Base-by-base conservation (phyloP, 2,329 filamentous ascomycete species). In the Clonostachys chloroleuca region DNA sequence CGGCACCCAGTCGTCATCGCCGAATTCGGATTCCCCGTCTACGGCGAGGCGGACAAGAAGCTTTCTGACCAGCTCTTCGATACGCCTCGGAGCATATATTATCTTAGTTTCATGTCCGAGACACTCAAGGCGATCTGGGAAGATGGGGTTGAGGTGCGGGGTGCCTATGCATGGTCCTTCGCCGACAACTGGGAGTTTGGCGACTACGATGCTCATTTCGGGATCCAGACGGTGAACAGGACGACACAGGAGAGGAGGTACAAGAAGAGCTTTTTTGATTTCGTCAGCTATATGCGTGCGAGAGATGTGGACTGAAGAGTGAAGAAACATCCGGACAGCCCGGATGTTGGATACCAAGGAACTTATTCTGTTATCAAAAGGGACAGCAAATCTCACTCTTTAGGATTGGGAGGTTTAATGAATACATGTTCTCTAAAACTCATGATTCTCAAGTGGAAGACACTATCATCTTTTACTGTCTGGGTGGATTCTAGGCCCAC, bases 261-360 rank as follows among this genome's bases (percentile, higher is more conserved):
- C 46, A 82, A 81, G 64, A 78, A 77, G 65, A 80, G 75, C 44
- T 78, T 81, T 53, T 81, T 81, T 54, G 77, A 81, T 46, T 57
- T 75, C 53, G 74, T 80, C 14, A 75, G 80, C 53, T 80, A 80
- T 49, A 59, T 78, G 53, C 59, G 58, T 47, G 55, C 60, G 1
- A 55, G 60, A 2, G 58, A 58, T 2, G 57, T 56, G 1, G 52
- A 60, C 44, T 61, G 6, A 10, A 10, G 24, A 30, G 24, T 30
- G 8, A 30, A 10, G 9, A 30, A 30, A 30, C 24, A 30, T 30
- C 24, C 9, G 3, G 24, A 30, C 24, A 10, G 3, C 9, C 24
- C 24, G 24, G 3, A 30, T 10, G 8, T 30, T 30, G 24, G 24
- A 2, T 30, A 10, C 3, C 24, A 10, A 6, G 3, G 24, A 30